Evolutionary conservation across 805 yeast genomes (phyloP).

Genomic region (Saccharomycopsis selenospora): DNA sequence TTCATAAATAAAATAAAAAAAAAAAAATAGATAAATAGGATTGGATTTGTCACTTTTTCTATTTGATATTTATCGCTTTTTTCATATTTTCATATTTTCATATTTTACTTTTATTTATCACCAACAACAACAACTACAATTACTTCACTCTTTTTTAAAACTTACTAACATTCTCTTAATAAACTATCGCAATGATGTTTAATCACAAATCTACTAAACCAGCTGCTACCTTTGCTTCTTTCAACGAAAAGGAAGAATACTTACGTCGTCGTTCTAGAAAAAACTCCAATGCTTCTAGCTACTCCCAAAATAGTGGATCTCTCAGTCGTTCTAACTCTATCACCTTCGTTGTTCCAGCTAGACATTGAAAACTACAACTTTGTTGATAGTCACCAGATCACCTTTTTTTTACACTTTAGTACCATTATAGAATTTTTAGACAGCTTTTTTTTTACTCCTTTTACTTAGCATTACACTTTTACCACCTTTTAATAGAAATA

Average conservation of each 20-base stretch:
- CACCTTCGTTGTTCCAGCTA: constrained; percentile 9
- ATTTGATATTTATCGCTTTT: background rate
- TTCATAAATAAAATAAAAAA: no score
- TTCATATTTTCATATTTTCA: background rate
- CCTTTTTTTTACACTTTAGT: no score
- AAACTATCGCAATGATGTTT: background rate
- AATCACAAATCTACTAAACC: background rate
- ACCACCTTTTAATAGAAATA: no score
- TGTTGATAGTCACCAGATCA: no score
- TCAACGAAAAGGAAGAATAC: constrained; percentile 19
- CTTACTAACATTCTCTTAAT: no score
- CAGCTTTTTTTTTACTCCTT: no score
- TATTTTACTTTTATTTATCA: background rate
- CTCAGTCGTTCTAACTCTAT: constrained; percentile 3
- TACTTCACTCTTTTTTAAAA: no score
- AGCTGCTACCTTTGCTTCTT: constrained; percentile 4
- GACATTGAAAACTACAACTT: no score
- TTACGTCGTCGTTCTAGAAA: constrained; percentile 8
- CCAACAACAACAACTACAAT: background rate
- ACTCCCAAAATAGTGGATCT: constrained; percentile 8
- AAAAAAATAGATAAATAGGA: no score
- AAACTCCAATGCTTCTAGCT: background rate
- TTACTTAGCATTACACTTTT: no score
- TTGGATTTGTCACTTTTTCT: no score
- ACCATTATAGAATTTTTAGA: no score